Conservation (phyloP, 371 early-diverging fungal genomes). For the Lichtheimia ornata region DNA sequence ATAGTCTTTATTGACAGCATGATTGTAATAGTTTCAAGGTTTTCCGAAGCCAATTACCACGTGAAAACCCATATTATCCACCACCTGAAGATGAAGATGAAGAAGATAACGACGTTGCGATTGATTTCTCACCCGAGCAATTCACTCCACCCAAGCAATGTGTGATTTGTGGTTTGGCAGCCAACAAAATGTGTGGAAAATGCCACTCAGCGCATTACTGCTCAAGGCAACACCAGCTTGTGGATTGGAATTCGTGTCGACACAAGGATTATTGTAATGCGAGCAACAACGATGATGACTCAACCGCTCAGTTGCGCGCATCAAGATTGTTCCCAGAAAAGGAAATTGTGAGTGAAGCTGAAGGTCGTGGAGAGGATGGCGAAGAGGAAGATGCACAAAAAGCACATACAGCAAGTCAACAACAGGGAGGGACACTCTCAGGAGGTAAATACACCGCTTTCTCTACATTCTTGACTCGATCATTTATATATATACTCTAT, state of each 20-base stretch:
- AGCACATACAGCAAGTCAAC: slow-evolving; percentile 39
- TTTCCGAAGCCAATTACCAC: slow-evolving; percentile 84
- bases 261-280: slow-evolving; percentile 74
- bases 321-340: slow-evolving; percentile 64
- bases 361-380: slow-evolving; percentile 48
- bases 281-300: slow-evolving; percentile 17
- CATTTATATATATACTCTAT: no score
- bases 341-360: slow-evolving; percentile 79
- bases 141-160: slow-evolving; percentile 39
- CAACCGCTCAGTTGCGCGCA: slow-evolving; percentile 22
- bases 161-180: slow-evolving; percentile 78
- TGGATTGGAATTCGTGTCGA: slow-evolving; percentile 79
- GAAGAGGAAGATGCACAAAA: slow-evolving; percentile 53
- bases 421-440: slow-evolving; percentile 3
- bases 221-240: slow-evolving; percentile 80
- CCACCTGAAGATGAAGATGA: slow-evolving; percentile 44
- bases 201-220: slow-evolving; percentile 82
- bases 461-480: no score
- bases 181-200: slow-evolving; percentile 75
- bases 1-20: background rate
- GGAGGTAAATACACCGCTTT: no score
- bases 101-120: slow-evolving; percentile 18
- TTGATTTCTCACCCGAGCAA: slow-evolving; percentile 29
- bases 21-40: slow-evolving; percentile 72
- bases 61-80: slow-evolving; percentile 74